Evolutionary conservation across 2,329 filamentous ascomycete species (phyloP), one percentile per base, ranked within the genome.

Genomic region (Geosmithia flava): DNA sequence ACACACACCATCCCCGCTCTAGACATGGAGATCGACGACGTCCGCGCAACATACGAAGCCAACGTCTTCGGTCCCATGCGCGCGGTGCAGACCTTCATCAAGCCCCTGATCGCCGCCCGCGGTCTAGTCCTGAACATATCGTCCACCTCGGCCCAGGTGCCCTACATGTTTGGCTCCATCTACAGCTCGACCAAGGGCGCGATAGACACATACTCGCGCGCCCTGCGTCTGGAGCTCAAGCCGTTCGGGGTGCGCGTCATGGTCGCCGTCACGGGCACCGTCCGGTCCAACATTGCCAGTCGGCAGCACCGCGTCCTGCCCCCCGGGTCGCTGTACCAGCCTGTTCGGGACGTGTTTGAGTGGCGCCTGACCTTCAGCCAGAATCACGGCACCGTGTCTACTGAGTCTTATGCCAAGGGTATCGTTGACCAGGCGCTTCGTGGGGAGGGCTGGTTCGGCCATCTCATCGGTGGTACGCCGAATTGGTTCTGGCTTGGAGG

Each of bases 61-160:
- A 79, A 79, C 53, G 72, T 79, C 41, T 76, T 80, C 51, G 71
- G 71, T 42, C 68, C 74, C 53, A 78, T 80, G 72, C 67, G 71
- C 56, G 75, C 75, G 66, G 69, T 68, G 47, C 66, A 74, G 54
- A 64, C 68, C 29, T 78, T 78, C 54, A 59, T 67, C 11, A 63
- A 66, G 48, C 66, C 71, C 42, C 68, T 80, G 20, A 72, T 78
- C 46, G 59, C 67, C 16, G 64, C 73, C 0, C 65, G 64, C 20
- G 75, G 76, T 0, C 64, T 78, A 10, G 68, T 79, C 56, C 59
- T 78, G 62, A 78, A 78, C 59, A 70, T 78, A 49, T 74, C 74
- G 6, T 77, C 73, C 20, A 63, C 72, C 7, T 69, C 73, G 2
- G 66, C 74, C 27, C 54, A 74, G 20, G 64, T 70, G 3, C 71